phyloP scores from a whole-genome alignment of 345 rosid species.

The Ricinus communis region DNA sequence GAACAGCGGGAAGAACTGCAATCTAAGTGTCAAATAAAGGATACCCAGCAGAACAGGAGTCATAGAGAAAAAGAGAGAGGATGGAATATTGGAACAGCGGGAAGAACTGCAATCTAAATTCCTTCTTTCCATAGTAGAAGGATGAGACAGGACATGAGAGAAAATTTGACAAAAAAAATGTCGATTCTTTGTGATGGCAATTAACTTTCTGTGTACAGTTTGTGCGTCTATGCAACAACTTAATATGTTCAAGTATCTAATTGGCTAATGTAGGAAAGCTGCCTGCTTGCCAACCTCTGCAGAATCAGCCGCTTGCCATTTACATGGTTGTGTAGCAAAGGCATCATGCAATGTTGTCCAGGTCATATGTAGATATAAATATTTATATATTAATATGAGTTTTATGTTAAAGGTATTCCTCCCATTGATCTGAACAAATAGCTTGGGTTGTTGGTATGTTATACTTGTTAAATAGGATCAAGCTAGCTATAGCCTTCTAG shows the following conservation, averaged over 20 bases:
- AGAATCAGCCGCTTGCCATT: background rate
- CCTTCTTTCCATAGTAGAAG: too few species aligned
- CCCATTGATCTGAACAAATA: too few species aligned
- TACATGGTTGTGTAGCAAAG: background rate
- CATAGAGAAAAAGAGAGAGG: constrained; percentile 76
- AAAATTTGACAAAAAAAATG: background rate
- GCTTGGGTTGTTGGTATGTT: too few species aligned
- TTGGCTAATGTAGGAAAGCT: background rate
- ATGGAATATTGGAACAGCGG: constrained; percentile 50
- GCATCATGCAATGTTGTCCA: too few species aligned
- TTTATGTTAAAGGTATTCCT: too few species aligned
- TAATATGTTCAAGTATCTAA: background rate
- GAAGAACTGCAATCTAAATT: constrained; percentile 38
- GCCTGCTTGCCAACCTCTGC: too few species aligned
- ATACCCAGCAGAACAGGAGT: constrained; percentile 50
- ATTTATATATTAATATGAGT: too few species aligned
- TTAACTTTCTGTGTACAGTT: constrained; percentile 1
- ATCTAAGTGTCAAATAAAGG: constrained; percentile 42
- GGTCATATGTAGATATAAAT: too few species aligned
- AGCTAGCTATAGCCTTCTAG: too few species aligned
- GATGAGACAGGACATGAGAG: too few species aligned
- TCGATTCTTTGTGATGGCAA: constrained; percentile 1
- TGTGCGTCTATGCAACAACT: background rate
- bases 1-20: constrained; percentile 36
- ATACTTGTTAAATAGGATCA: too few species aligned